These are phyloP conservation scores for Pyropia haitanensis DNA, from an alignment of 23 red algal species.

Conservation along the genomic window DNA sequence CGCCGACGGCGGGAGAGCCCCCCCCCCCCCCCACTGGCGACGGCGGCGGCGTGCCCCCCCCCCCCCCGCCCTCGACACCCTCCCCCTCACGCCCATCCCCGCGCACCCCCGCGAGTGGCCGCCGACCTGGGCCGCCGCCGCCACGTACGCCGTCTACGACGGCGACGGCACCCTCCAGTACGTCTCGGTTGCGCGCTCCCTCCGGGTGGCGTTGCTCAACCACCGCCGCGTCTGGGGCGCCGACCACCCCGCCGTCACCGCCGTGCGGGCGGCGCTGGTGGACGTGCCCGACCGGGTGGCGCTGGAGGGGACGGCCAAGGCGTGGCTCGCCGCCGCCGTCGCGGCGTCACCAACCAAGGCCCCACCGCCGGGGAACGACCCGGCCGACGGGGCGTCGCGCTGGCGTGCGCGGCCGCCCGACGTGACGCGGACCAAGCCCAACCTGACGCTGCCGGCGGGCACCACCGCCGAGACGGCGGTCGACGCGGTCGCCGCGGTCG, in stretches of 20 bases:
- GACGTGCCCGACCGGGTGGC: constrained; percentile 9
- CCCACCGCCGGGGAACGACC: constrained; percentile 38
- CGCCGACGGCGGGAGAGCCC: too few relatives aligned
- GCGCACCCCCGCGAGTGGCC: background rate
- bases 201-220: constrained; percentile 22
- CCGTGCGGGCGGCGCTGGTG: constrained; percentile 41
- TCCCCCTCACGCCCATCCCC: constrained; percentile 31
- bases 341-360: constrained; percentile 1
- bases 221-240: constrained; percentile 16
- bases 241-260: background rate
- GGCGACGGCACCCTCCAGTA: constrained; percentile 9
- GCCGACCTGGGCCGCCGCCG: constrained; percentile 18
- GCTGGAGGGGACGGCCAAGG: constrained; percentile 33
- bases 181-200: constrained; percentile 36
- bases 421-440: constrained; percentile 7
- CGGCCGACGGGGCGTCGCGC: constrained; percentile 24
- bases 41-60: too few relatives aligned
- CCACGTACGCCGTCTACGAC: constrained; percentile 40
- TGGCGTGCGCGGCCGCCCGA: background rate
- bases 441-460: constrained; percentile 5
- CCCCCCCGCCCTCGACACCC: constrained; percentile 9
- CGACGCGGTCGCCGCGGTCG: constrained; percentile 21
- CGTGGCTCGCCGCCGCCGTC: constrained; percentile 29
- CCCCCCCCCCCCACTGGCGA: too few relatives aligned
- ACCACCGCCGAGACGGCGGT: constrained; percentile 2